Evolutionary conservation across 2,329 filamentous ascomycete species (phyloP), one percentile per base, ranked within the genome.

Genomic region (Colletotrichum sublineola): DNA sequence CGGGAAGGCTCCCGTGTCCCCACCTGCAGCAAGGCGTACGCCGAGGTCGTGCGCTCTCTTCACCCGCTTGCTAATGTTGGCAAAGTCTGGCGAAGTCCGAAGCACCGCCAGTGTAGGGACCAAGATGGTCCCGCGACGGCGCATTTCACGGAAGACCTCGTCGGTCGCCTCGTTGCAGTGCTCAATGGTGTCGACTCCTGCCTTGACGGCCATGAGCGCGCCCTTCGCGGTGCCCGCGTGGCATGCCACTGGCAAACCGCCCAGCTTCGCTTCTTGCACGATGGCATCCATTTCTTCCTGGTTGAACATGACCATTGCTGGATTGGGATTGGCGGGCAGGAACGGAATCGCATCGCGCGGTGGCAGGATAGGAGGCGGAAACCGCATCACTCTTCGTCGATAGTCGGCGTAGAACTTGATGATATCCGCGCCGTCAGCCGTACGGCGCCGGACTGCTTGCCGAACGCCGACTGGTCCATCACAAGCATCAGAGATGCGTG

Each of bases 401-500:
- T 87, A 87, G 74, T 88, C 86, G 20, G 84, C 86, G 70, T 86
- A 88, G 76, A 87, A 84, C 77, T 87, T 87, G 79, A 88, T 81
- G 24, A 88, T 71, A 71, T 88, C 86, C 0, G 86, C 86, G 1
- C 86, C 86, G 1, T 84, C 85, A 0, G 81, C 85, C 4, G 86
- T 77, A 2, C 86, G 80, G 18, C 85, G 78, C 18, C 86, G 80
- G 18, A 88, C 86, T 0, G 85, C 86, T 2, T 80, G 79, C 1
- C 85, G 79, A 3, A 86, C 83, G 2, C 83, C 85, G 3, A 83
- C 82, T 1, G 83, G 77, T 1, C 87, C 87, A 68, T 89, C 87
- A 6, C 82, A 86, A 0, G 81, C 77, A 58, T 88, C 85, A 0
- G 82, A 82, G 18, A 75, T 74, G 40, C 81, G 77, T 9, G 70